Percentiles rank a stretch among this genome's conserved stretches.
Evolutionary conservation across 345 rosid genomes (phyloP).

Genomic region (Gossypium rotundifolium): DNA sequence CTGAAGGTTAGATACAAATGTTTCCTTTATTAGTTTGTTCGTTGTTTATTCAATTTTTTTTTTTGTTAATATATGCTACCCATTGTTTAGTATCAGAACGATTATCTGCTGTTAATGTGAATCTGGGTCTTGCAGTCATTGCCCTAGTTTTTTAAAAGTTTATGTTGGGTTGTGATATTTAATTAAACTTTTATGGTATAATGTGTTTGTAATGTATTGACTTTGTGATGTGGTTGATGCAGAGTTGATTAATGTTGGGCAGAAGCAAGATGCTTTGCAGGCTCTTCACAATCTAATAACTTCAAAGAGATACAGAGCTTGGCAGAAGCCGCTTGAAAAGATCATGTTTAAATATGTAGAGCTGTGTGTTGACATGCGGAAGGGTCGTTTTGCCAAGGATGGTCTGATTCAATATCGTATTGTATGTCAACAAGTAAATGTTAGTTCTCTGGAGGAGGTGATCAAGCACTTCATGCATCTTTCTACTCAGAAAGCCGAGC

Average conservation of each 20-base stretch:
- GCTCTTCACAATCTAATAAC: conserved; percentile 88
- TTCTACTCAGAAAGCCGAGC: conserved; percentile 95
- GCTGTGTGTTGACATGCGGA: conserved; percentile 90
- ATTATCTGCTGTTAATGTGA: not conserved
- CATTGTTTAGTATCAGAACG: not conserved
- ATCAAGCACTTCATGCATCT: conserved; percentile 95
- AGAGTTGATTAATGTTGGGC: conserved; percentile 97
- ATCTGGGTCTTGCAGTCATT: not conserved
- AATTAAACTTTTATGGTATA: not conserved
- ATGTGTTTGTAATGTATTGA: not conserved
- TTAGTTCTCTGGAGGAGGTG: conserved; percentile 93
- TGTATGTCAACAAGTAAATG: conserved; percentile 96
- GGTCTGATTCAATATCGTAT: conserved; percentile 93
- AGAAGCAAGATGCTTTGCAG: conserved; percentile 93
- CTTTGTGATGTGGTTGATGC: conserved; percentile 16
- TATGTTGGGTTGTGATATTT: not conserved
- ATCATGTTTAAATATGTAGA: conserved; percentile 96
- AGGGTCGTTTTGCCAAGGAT: conserved; percentile 93
- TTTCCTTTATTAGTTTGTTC: not conserved
- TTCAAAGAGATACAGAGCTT: conserved; percentile 86
- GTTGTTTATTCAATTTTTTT: not conserved
- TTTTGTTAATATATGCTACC: not conserved
- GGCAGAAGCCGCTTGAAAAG: conserved; percentile 89
- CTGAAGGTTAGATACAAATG: conserved; percentile 58
- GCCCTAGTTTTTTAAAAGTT: not conserved